Evolutionary conservation across 148 eudicot species (phyloP), one percentile per base, ranked within the genome.

Genomic region (Arbutus unedo): DNA sequence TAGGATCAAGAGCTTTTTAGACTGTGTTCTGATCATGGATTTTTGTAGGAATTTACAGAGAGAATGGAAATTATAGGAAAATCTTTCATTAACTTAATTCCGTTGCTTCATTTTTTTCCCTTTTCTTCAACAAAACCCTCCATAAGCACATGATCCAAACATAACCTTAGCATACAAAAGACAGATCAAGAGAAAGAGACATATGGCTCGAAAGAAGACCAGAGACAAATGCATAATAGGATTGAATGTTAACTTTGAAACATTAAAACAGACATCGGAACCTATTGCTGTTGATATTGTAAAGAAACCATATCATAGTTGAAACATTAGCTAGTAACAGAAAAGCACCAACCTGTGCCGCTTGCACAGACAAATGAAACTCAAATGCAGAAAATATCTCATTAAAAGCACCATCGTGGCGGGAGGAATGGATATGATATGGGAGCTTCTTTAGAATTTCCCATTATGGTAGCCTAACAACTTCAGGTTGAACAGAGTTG

Each of bases 401-500:
- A 7, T 25, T 14, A 45, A 19, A 43, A 64, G 56, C 71, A 48
- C 74, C 47, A 16, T 25, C 57, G 9, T 31, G 55, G 47, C 0
- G 60, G 15, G 9, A 44, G 11, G 50, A 76, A 4, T 44, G 55
- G 45, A 31, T 68, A 72, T 7, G 71, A 19, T 31, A 67, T 41
- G 55, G 44, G 51, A 2, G 54, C 4, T 60, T n/a, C 25, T 21
- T 7, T n/a, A 60, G 31, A 60, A 60, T 60, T 9, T 66, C 43
- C 13, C 18, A 66, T 10, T 11, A 11, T 4, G 25, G n/a, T 55
- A 70, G 74, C 43, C 80, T 75, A 59, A 83, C 76, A 82, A 83
- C 76, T 81, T 84, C 78, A 80, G 56, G 85, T 25, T 81, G 92
- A 76, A 86, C 92, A 91, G 72, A 93, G 91, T 85, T 89, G 90